phyloP scores from a whole-genome alignment of 2,329 filamentous ascomycete genomes.

The Rachicladosporium sp. region DNA sequence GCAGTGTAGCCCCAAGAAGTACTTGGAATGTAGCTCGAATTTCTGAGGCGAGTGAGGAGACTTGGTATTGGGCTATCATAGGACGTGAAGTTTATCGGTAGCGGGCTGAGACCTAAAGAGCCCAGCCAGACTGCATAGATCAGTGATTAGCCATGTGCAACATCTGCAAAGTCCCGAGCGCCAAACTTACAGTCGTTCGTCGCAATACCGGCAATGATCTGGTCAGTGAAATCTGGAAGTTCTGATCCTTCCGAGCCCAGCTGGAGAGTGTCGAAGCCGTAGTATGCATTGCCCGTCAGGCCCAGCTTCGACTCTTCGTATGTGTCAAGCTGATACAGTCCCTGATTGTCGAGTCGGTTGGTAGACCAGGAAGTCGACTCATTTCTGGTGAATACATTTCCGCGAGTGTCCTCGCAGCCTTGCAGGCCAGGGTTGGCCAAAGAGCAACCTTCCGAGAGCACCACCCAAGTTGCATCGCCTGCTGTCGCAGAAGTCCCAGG shows the following conservation, averaged over 20 bases:
- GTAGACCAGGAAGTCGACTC: constrained; percentile 24
- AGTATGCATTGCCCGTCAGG: constrained; percentile 18
- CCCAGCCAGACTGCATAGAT: constrained; percentile 20
- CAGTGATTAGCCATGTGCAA: no score
- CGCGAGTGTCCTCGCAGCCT: constrained; percentile 11
- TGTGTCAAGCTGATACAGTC: constrained; percentile 13
- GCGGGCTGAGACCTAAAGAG: constrained; percentile 18
- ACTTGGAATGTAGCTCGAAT: constrained; percentile 10
- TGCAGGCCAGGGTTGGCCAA: constrained; percentile 14
- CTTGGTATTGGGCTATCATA: constrained; percentile 9
- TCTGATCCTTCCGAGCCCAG: constrained; percentile 13
- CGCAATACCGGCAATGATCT: constrained; percentile 23
- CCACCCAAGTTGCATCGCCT: constrained; percentile 10
- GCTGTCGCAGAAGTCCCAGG: constrained; percentile 13
- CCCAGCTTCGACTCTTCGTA: constrained; percentile 13
- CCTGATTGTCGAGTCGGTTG: constrained; percentile 22
- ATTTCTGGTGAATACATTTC: constrained; percentile 20
- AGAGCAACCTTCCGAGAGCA: constrained; percentile 14
- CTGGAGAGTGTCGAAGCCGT: constrained; percentile 25
- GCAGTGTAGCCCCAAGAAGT: constrained; percentile 18
- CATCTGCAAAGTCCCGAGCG: no score
- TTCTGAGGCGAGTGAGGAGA: constrained; percentile 10
- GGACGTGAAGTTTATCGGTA: constrained; percentile 10
- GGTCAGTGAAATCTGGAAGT: constrained; percentile 13
- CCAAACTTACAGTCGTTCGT: constrained; percentile 12